A percentile compares a stretch with the other conserved stretches of the same genome.
phyloP scores from a whole-genome alignment of 2,329 filamentous ascomycete genomes.

The Conoideocrella luteorostrata region DNA sequence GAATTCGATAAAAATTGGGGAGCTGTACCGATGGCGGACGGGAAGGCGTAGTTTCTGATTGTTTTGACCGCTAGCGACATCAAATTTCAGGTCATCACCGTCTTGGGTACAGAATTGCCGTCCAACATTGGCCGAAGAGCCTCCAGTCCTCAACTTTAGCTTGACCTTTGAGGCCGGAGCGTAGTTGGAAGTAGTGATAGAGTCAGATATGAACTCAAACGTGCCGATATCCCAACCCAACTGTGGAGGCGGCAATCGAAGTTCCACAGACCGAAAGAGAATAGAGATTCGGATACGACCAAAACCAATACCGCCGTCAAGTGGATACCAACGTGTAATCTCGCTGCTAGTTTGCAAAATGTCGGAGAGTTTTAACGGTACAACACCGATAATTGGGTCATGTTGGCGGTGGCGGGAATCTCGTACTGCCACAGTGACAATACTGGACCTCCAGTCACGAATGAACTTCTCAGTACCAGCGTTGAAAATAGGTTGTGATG shows the following conservation, averaged over 20 bases:
- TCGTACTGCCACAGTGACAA: constrained; percentile 82
- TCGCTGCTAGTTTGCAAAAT: constrained; percentile 85
- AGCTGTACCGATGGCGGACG: constrained; percentile 84
- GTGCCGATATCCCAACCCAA: constrained; percentile 94
- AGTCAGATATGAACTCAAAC: constrained; percentile 75
- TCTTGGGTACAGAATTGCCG: constrained; percentile 56
- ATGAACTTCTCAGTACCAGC: constrained; percentile 90
- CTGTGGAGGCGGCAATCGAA: constrained; percentile 74
- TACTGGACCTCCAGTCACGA: constrained; percentile 83
- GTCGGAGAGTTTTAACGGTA: constrained; percentile 81
- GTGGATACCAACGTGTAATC: constrained; percentile 86
- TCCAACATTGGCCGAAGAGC: constrained; percentile 66
- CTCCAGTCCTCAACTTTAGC: constrained; percentile 75
- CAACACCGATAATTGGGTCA: constrained; percentile 87
- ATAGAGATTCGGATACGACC: constrained; percentile 83
- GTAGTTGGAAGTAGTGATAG: constrained; percentile 60
- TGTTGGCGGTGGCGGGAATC: constrained; percentile 87
- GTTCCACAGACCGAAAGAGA: constrained; percentile 84
- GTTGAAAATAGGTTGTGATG: constrained; percentile 94
- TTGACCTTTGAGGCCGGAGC: constrained; percentile 62
- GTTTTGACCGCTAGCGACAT: constrained; percentile 38
- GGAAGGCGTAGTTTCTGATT: constrained; percentile 62
- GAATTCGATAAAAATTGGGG: constrained; percentile 85
- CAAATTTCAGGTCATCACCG: constrained; percentile 44
- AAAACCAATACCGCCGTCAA: constrained; percentile 89